Base-by-base conservation (phyloP, 306 rosid genomes). In the Begonia masoniana region DNA sequence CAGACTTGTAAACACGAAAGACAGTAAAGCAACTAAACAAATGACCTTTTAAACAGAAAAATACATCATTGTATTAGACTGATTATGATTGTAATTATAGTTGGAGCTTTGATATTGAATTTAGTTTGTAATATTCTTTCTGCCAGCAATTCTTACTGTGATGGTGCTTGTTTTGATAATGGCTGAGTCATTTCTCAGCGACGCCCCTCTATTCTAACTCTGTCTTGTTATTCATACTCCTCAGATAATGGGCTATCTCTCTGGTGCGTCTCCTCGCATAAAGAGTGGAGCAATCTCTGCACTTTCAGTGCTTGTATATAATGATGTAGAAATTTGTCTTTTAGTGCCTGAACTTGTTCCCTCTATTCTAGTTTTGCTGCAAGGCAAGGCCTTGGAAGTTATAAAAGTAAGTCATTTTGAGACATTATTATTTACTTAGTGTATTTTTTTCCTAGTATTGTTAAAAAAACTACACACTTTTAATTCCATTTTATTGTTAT, bases 211-310 rank as follows among this genome's bases (percentile, higher is more conserved):
- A 31, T 31, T 31, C 2, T 31, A 31, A 31, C 39, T 31, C 39
- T 31, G 39, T 31, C 39, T 31, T 31, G 39, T 9, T 31, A 31
- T 31, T 7, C 39, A 31, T 31, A 9, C 45, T 55, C 43, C 62
- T 71, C 79, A 91, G 97, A 78, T 91, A 67, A 71, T 77, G 86
- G 97, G 96, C 39, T 91, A 91, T 73, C 85, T 91, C 50, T 76
- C 92, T 35, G 83, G 95, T 57, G 81, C 88, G 58, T 83, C 97
- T 52, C 96, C 97, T 54, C 96, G 76, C 62, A 72, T 85, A 54
- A 86, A 75, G 75, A 85, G 97, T 51, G 97, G 97, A 70, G 97
- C 97, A 52, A 81, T 91, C 61, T 85, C 97, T 67, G 94, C 80
- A 10, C 63, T 91, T 47, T 91, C 97, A 41, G 82, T 81, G 50